Evolutionary conservation across 768 basidiomycete species (phyloP).

Genomic region (Leccinum arenicola): DNA sequence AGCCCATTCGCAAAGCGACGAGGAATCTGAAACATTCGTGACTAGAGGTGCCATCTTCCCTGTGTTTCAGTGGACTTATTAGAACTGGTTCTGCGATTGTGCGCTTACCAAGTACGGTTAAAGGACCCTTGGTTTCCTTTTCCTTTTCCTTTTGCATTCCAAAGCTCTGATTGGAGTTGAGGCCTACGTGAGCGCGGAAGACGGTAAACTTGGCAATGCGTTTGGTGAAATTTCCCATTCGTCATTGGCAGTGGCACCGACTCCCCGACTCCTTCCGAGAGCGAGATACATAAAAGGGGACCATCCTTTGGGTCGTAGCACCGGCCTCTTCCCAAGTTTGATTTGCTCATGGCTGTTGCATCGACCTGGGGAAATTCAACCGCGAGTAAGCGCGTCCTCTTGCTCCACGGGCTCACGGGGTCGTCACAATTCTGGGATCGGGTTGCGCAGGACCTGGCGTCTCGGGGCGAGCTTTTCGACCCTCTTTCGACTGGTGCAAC

Average conservation of each 20-base stretch:
- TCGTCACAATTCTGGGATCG: slow-evolving; percentile 16
- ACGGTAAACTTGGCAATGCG: neutral
- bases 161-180: no score
- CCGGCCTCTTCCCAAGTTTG: neutral
- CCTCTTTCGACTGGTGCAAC: neutral
- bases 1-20: neutral
- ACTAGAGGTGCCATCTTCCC: neutral
- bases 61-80: neutral
- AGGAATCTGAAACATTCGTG: neutral
- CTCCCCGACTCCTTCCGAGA: neutral
- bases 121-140: neutral
- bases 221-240: neutral
- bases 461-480: slow-evolving; percentile 12
- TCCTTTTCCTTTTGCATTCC: neutral
- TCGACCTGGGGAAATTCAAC: slow-evolving; percentile 19
- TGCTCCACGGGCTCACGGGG: slow-evolving; percentile 20
- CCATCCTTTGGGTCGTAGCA: neutral
- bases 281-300: neutral
- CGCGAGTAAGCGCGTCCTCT: slow-evolving; percentile 14
- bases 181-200: neutral
- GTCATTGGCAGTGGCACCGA: neutral
- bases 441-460: slow-evolving; percentile 14
- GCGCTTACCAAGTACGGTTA: neutral
- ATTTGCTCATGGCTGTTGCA: neutral
- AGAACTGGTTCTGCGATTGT: neutral